phyloP scores from a whole-genome alignment of 176 grass and related monocot genomes.

The Melocanna baccifera region DNA sequence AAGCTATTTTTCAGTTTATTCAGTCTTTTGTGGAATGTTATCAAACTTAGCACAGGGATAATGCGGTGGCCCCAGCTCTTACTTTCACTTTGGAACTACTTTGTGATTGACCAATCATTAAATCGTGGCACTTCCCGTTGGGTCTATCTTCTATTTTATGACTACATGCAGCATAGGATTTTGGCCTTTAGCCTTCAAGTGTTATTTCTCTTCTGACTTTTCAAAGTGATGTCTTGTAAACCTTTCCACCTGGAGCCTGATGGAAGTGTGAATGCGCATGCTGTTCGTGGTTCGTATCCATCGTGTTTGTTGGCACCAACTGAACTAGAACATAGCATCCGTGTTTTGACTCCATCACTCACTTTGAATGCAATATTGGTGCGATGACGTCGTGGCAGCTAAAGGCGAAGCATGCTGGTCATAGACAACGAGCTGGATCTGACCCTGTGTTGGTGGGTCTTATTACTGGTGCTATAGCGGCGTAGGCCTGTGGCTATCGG shows the following conservation, averaged over 20 bases:
- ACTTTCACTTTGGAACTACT: background rate
- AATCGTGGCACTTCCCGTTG: constrained; percentile 21
- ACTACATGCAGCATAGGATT: constrained; percentile 5
- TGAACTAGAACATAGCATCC: constrained; percentile 1
- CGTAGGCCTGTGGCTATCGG: background rate
- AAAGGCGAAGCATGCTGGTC: background rate
- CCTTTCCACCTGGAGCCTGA: constrained; percentile 3
- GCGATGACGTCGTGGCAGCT: background rate
- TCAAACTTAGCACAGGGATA: constrained; percentile 22
- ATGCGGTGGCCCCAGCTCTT: background rate
- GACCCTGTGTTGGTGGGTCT: constrained; percentile 5
- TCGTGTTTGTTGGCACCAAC: constrained; percentile 1
- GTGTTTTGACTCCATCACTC: constrained; percentile 11
- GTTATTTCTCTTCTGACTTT: background rate
- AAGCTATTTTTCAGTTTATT: constrained; percentile 37
- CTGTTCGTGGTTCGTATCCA: background rate
- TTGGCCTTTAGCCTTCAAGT: background rate
- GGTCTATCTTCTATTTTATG: constrained; percentile 16
- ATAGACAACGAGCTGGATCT: constrained; percentile 1
- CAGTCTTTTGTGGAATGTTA: constrained; percentile 3
- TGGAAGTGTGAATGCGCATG: constrained; percentile 12
- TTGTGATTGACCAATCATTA: constrained; percentile 17
- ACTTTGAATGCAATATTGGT: constrained; percentile 42
- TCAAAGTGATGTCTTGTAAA: background rate
- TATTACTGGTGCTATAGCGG: constrained; percentile 26